These are phyloP conservation scores for Brassica hybrid DNA, from an alignment of 441 rosid genomes.

Conservation along the genomic window DNA sequence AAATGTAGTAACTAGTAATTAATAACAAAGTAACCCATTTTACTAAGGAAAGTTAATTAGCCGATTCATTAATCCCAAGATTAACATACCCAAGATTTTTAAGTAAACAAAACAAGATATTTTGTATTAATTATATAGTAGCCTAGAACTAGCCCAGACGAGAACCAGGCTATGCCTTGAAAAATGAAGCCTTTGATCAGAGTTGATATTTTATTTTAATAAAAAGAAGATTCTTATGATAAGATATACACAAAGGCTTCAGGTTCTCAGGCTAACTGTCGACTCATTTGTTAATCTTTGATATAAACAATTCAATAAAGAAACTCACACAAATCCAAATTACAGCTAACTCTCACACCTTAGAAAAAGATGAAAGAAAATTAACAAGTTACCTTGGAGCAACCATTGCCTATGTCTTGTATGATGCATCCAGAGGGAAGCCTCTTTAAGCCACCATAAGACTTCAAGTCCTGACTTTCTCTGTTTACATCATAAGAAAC, in stretches of 20 bases:
- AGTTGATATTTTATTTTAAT: slow-evolving; percentile 23
- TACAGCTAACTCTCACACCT: not conserved
- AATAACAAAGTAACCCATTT: slow-evolving; percentile 8
- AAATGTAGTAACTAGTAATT: not conserved
- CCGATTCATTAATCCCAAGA: slow-evolving; percentile 13
- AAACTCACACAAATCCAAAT: slow-evolving; percentile 30
- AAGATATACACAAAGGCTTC: slow-evolving; percentile 43
- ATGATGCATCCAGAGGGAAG: slow-evolving; percentile 68
- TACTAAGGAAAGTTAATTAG: not conserved
- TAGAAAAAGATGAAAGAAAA: not conserved
- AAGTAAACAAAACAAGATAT: slow-evolving; percentile 14
- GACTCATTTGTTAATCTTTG: not conserved
- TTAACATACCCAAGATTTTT: too few relatives aligned
- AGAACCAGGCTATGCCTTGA: slow-evolving; percentile 42
- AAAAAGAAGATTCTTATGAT: slow-evolving; percentile 42
- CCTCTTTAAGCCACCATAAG: slow-evolving; percentile 46
- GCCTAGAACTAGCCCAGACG: slow-evolving; percentile 35
- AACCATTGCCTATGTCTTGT: slow-evolving; percentile 60
- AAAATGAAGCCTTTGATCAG: slow-evolving; percentile 36
- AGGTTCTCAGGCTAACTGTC: slow-evolving; percentile 47
- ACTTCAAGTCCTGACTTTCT: slow-evolving; percentile 32
- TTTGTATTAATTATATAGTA: slow-evolving; percentile 6
- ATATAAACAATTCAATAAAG: slow-evolving; percentile 25
- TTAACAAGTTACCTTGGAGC: slow-evolving; percentile 52
- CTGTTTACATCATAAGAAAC: slow-evolving; percentile 48